Evolutionary conservation across 768 basidiomycete species (phyloP), one percentile per base, ranked within the genome.

Genomic region (Mrakia blollopis): DNA sequence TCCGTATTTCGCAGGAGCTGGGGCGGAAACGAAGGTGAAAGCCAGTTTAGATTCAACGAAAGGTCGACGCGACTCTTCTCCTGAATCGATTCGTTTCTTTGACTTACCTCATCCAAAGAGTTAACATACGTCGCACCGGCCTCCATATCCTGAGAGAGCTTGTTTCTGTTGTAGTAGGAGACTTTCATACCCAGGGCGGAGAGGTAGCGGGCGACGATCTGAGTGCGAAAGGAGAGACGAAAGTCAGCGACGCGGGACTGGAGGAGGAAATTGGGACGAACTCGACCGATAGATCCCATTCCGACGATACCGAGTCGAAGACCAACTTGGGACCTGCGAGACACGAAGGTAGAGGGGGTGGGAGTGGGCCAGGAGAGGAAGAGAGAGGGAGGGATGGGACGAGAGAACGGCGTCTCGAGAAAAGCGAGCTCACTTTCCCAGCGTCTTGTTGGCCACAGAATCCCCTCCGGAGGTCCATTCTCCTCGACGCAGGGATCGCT

Each of bases 1-100:
- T 91, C 89, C 74, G 88, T 87, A 41, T 84, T 81, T 71, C 80
- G 80, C 74, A 91, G 83, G 2, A 91, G 84, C 65, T 88, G 86
- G 61, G 50, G 68, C 28, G 68, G 13, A 68, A 70, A 16, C 9
- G 41, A 8, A n/a, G 28, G 3, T 2, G 47, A n/a, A 35, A 68
- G 14, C 23, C 21, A n/a, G 35, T 16, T 28, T 3, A n/a, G 14
- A 25, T 9, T 14, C 16, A 28, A 35, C 4, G n/a, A n/a, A n/a
- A n/a, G n/a, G n/a, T 28, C 61, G 44, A 65, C 11, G 62, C 6
- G 16, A 23, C 47, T 50, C 0, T 14, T 21, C 47, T 21, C 47
- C 16, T 47, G 5, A 44, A 44, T 14, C 44, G 10, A 44, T 7
- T 6, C 25, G 21, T 18, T 8, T 13, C 25, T 9, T 16, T 10